Evolutionary conservation across 768 basidiomycete genomes (phyloP).

Genomic region (Cyclocybe cylindracea): DNA sequence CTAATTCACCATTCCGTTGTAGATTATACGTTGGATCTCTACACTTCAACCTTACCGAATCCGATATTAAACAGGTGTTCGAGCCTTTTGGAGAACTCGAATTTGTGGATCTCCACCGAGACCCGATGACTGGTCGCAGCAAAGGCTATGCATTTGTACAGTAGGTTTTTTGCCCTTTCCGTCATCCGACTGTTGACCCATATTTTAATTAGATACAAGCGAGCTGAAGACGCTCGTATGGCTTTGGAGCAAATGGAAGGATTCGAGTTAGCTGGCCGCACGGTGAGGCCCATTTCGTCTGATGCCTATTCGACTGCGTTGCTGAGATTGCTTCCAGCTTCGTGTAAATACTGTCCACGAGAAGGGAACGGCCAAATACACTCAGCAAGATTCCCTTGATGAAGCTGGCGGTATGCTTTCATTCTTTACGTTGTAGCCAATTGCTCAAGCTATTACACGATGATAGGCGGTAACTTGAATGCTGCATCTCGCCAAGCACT

Average conservation of each 20-base stretch:
- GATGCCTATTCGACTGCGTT: not conserved
- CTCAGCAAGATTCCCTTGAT: slow-evolving; percentile 80
- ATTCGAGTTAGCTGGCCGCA: slow-evolving; percentile 94
- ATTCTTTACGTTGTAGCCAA: not conserved
- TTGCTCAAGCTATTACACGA: slow-evolving; percentile 8
- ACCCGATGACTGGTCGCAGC: slow-evolving; percentile 91
- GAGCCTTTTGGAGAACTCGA: slow-evolving; percentile 98
- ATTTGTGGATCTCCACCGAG: slow-evolving; percentile 96
- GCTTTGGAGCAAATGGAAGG: slow-evolving; percentile 99
- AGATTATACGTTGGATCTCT: slow-evolving; percentile 97
- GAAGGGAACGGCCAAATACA: slow-evolving; percentile 77
- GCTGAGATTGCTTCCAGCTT: slow-evolving; percentile 45
- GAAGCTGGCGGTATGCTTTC: slow-evolving; percentile 77
- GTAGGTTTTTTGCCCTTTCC: slow-evolving; percentile 44
- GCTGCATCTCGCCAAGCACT: slow-evolving; percentile 97
- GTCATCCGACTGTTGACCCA: not conserved
- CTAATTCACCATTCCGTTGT: slow-evolving; percentile 1
- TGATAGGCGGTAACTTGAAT: slow-evolving; percentile 92
- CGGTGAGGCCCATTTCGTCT: slow-evolving; percentile 49
- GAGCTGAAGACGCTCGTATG: slow-evolving; percentile 93
- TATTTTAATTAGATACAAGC: slow-evolving; percentile 64
- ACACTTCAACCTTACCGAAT: slow-evolving; percentile 95
- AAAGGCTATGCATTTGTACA: slow-evolving; percentile 99
- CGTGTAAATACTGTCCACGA: slow-evolving; percentile 93
- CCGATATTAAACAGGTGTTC: slow-evolving; percentile 98